Base-by-base conservation (phyloP, 768 basidiomycete species). In the Mycena albidolilacea region DNA sequence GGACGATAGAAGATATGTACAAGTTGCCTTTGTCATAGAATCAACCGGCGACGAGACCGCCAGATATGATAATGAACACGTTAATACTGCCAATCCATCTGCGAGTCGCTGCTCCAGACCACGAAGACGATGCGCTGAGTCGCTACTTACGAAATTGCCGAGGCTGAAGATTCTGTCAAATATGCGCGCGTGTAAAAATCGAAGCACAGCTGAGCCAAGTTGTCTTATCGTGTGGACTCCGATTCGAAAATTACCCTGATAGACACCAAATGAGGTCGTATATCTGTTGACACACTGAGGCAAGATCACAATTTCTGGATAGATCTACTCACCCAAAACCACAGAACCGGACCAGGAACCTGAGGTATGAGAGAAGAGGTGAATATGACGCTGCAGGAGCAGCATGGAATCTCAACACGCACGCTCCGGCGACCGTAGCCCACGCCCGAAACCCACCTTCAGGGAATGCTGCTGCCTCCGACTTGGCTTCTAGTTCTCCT, bases 21-120 rank as follows among this genome's bases (percentile, higher is more conserved):
- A 86, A 88, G 73, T 87, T 83, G 60, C 89, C 88, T 41, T 81
- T 82, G 54, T 89, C 88, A 69, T 88, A 87, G 8, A 87, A 60
- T 21, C 83, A 80, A 41, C 88, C 88, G 0, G 81, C 79, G 17
- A 85, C 46, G 41, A 87, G 77, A 0, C 87, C 87, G n/a, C 79
- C 81, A 3, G 84, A 77, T 44, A 88, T 82, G 7, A 86, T 80
- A 15, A 88, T 77, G 66, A 85, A 85, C 5, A 84, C 82, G 64
- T 89, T 87, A 12, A 82, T 77, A 19, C 87, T 86, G 8, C 89
- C 90, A 35, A 90, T 80, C 81, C 80, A 84, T 46, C 80, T 84
- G 52, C 35, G 21, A 60, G 9, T 57, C 35, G 41, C 58, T n/a
- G 64, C 3, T 21, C 3, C 23, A 54, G 23, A 50, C 19, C 19